phyloP scores from a whole-genome alignment of 352 stramenopile genomes.

The Thraustochytrium sp. region DNA sequence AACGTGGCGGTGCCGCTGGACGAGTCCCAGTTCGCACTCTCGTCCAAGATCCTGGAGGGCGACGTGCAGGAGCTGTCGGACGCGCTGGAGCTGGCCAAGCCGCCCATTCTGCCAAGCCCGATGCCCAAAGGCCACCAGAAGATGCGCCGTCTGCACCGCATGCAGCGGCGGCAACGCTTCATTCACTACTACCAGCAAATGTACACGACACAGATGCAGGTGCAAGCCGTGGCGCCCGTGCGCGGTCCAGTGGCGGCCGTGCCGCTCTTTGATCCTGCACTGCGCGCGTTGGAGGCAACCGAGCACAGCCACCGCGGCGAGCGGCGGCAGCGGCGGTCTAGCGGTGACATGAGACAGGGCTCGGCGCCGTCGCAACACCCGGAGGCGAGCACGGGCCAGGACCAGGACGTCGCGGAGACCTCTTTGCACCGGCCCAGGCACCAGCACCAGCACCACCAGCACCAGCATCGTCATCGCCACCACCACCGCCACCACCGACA shows the following conservation, averaged over 20 bases:
- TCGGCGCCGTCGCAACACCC: no score
- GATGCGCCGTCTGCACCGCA: neutral
- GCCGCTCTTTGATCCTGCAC: neutral
- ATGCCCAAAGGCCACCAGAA: slow-evolving; percentile 1
- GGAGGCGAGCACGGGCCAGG: no score
- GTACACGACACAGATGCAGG: neutral
- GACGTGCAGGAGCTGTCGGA: slow-evolving; percentile 20
- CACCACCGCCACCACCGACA: neutral
- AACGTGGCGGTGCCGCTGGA: neutral
- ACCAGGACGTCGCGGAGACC: no score
- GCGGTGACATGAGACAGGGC: no score
- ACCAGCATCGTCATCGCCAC: no score
- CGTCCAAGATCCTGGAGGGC: neutral
- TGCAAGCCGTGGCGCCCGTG: neutral
- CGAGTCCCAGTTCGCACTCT: neutral
- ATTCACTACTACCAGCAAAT: neutral
- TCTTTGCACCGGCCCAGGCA: no score
- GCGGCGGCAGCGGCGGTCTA: no score
- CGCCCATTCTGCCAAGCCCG: neutral
- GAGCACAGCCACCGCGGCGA: no score
- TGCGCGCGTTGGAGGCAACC: neutral
- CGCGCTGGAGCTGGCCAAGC: slow-evolving; percentile 4
- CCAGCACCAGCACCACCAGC: no score
- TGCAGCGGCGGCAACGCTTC: neutral
- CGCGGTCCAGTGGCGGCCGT: neutral